Evolutionary conservation across 1,284 basidiomycete genomes (phyloP), one percentile per base, ranked within the genome.

Genomic region (Trametes sp.): DNA sequence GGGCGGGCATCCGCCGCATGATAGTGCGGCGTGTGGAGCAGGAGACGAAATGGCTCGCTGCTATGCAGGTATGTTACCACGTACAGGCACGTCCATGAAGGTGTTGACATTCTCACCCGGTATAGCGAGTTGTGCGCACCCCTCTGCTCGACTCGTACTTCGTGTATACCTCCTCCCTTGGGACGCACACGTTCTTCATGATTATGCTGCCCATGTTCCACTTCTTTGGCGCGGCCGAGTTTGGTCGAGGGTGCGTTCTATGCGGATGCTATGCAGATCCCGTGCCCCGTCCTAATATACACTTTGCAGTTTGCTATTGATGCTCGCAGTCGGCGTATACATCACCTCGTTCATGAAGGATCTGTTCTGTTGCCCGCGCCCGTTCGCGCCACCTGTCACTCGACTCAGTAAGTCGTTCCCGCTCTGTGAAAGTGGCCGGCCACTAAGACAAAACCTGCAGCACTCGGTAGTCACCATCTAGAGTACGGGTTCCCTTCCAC

Each of bases 401-500:
- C 86, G 97, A 41, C 81, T 98, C 3, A 90, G 91, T 93, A 72
- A 64, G 89, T 82, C 4, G 10, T 26, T 16, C 21, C 31, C 7
- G 21, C 36, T 14, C n/a, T 24, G 28, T 26, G 13, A 50, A 45
- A 56, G 2, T 24, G 8, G 6, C 14, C 1, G 1, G 28, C 3
- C 21, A 11, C 50, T 61, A 36, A 62, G n/a, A 23, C 19, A 14
- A 14, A 14, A 24, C 0, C 36, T 23, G 2, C n/a, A 35, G 93
- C 90, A 3, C 92, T 95, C 68, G 92, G 93, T 41, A 88, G 84
- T 0, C 94, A 95, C 72, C 93, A 95, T 69, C 82, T 93, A 3
- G 93, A 95, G 77, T 96, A 95, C 73, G 96, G 97, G 19, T 98
- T 98, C 74, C 96, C 96, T 0, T 98, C 96, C 0, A 98, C 96